These are phyloP conservation scores for Didymella pomorum DNA, from an alignment of 2,329 filamentous ascomycete genomes.

Conservation along the genomic window DNA sequence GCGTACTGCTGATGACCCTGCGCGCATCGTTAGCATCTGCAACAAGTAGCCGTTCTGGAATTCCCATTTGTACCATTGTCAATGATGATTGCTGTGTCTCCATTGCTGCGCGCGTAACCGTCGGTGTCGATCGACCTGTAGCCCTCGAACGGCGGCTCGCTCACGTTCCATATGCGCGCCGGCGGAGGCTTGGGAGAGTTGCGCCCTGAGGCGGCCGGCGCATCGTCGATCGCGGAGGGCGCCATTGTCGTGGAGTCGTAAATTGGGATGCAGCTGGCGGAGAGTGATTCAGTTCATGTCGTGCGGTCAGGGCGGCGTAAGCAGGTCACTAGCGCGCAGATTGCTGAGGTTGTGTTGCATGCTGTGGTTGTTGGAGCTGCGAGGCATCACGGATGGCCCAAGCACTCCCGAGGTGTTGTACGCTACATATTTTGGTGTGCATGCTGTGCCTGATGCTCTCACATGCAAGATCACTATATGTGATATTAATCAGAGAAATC, in stretches of 20 bases:
- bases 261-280: slow-evolving; percentile 20
- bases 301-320: slow-evolving; percentile 23
- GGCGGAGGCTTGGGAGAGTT: slow-evolving; percentile 64
- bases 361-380: slow-evolving; percentile 31
- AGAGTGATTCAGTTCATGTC: slow-evolving; percentile 38
- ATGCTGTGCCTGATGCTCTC: neutral
- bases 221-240: slow-evolving; percentile 49
- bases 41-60: neutral
- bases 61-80: slow-evolving; percentile 79
- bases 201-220: slow-evolving; percentile 53
- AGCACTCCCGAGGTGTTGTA: slow-evolving; percentile 28
- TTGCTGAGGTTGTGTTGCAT: slow-evolving; percentile 27
- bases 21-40: slow-evolving; percentile 25
- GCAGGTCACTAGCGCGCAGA: slow-evolving; percentile 28
- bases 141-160: slow-evolving; percentile 68
- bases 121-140: slow-evolving; percentile 67
- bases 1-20: slow-evolving; percentile 87
- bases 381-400: slow-evolving; percentile 25
- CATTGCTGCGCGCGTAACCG: slow-evolving; percentile 72
- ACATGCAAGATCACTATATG: neutral
- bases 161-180: slow-evolving; percentile 60
- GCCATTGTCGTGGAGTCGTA: slow-evolving; percentile 40
- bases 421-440: neutral
- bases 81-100: slow-evolving; percentile 83
- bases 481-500: neutral